Percentiles rank a stretch among this genome's conserved stretches.
These are phyloP conservation scores for Spergularia bocconei DNA, from an alignment of 148 eudicot genomes.

Conservation along the genomic window DNA sequence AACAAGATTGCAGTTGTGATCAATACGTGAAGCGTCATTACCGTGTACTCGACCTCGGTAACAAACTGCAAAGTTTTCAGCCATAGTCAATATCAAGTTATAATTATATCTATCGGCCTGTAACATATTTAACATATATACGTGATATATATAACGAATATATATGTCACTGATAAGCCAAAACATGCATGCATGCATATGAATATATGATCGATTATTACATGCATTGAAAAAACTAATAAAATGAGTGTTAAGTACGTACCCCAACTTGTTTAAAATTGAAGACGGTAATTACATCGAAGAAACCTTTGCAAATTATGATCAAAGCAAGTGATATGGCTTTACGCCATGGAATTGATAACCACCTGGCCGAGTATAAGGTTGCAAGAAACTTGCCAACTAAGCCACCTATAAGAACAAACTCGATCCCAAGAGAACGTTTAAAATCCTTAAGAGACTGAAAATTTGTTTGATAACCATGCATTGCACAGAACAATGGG, in stretches of 20 bases:
- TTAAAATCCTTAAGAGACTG: background rate
- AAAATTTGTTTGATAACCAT: slow-evolving; percentile 7
- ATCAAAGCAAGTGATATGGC: slow-evolving; percentile 5
- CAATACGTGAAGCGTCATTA: background rate
- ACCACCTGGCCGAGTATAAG: background rate
- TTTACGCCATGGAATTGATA: background rate
- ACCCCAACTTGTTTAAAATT: background rate
- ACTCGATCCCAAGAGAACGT: background rate
- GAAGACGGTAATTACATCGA: background rate
- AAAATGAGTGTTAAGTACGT: background rate
- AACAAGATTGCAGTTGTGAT: background rate
- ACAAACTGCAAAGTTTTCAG: background rate
- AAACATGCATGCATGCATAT: too few relatives aligned
- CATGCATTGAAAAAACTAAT: too few relatives aligned
- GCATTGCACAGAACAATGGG: slow-evolving; percentile 14
- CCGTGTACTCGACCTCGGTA: background rate
- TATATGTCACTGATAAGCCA: too few relatives aligned
- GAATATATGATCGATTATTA: too few relatives aligned
- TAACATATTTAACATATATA: too few relatives aligned
- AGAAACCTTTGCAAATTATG: slow-evolving; percentile 8
- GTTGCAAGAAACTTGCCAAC: slow-evolving; percentile 5
- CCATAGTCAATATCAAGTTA: too few relatives aligned
- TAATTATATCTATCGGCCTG: too few relatives aligned
- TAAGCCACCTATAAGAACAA: background rate
- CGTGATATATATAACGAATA: too few relatives aligned